These are phyloP conservation scores for Mentha longifolia DNA, from an alignment of 257 asterid genomes.

Conservation along the genomic window DNA sequence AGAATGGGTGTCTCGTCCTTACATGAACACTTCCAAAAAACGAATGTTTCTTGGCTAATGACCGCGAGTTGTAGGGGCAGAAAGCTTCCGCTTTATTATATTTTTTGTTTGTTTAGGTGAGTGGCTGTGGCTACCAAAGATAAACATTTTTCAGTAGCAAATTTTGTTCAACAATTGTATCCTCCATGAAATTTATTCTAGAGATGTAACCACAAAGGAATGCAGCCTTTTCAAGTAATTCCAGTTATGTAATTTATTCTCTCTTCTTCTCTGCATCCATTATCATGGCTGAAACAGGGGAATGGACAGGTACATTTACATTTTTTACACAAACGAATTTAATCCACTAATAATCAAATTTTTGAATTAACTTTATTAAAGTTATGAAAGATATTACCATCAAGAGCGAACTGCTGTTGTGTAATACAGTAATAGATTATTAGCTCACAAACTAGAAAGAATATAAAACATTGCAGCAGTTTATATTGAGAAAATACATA, in stretches of 20 bases:
- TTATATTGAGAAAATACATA: conserved; percentile 18
- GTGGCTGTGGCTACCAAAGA: conserved; percentile 9
- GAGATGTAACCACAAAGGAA: conserved; percentile 44
- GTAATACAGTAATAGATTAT: not conserved
- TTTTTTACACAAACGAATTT: too few species aligned
- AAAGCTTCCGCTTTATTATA: not conserved
- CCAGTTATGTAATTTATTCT: conserved; percentile 63
- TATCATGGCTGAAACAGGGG: not conserved
- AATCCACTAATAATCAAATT: too few species aligned
- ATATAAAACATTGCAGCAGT: not conserved
- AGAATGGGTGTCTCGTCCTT: conserved; percentile 54
- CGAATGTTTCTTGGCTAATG: conserved; percentile 33
- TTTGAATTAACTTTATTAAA: too few species aligned
- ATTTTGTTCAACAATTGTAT: conserved; percentile 39
- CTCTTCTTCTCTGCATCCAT: conserved; percentile 38
- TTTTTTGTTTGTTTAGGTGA: conserved; percentile 10
- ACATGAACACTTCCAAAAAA: conserved; percentile 37
- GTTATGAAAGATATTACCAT: not conserved
- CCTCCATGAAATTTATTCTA: conserved; percentile 30
- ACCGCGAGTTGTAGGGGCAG: not conserved
- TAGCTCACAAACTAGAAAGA: too few species aligned
- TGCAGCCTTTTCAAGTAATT: conserved; percentile 63
- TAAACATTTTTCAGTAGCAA: conserved; percentile 33
- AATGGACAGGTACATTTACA: too few species aligned
- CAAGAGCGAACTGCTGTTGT: not conserved